phyloP scores from a whole-genome alignment of 805 yeast species.

The Teunomyces atbi region DNA sequence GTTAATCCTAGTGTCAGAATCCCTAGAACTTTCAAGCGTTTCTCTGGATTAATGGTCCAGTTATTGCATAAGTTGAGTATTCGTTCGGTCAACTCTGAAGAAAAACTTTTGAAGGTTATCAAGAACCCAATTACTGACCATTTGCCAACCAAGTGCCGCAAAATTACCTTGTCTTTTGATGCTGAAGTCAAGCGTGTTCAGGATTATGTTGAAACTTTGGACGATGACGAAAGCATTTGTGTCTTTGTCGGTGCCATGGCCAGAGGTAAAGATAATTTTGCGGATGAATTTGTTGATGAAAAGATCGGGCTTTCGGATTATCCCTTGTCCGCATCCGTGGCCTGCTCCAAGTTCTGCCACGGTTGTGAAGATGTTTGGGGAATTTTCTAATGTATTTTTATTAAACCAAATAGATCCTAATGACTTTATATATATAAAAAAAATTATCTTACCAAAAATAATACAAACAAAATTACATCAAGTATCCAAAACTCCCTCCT shows the following conservation, averaged over 20 bases:
- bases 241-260: conserved; percentile 99
- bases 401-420: conserved; percentile 4
- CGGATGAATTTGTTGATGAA: conserved; percentile 95
- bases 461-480: background rate
- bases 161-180: conserved; percentile 88
- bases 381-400: conserved; percentile 40
- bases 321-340: conserved; percentile 95
- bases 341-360: conserved; percentile 96
- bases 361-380: conserved; percentile 99
- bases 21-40: conserved; percentile 97
- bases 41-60: conserved; percentile 97
- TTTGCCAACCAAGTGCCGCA: conserved; percentile 92
- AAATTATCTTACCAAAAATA: background rate
- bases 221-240: conserved; percentile 89
- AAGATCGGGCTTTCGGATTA: conserved; percentile 94
- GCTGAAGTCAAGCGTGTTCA: conserved; percentile 86
- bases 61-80: conserved; percentile 88
- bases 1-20: conserved; percentile 96
- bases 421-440: conserved; percentile 4
- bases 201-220: conserved; percentile 78
- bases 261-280: conserved; percentile 94
- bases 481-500: conserved; percentile 57
- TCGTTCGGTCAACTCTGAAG: conserved; percentile 93
- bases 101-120: conserved; percentile 87
- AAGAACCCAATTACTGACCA: conserved; percentile 97